Evolutionary conservation across 345 rosid species (phyloP).

Genomic region (Balakata baccata): DNA sequence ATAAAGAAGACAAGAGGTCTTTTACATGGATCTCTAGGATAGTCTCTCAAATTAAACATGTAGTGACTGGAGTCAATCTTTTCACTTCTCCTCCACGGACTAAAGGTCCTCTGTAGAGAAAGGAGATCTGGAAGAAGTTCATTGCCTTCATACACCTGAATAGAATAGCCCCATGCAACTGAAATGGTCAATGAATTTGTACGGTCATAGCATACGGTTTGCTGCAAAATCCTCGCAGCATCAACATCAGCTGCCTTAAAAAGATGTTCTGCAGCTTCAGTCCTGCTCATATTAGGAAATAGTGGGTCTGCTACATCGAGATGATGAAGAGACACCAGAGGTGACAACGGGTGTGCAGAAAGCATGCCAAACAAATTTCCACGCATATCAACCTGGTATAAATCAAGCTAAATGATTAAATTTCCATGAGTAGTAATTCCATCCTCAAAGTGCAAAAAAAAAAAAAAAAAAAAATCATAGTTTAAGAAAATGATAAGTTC

Average conservation of each 20-base stretch:
- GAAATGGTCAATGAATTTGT: slow-evolving; percentile 52
- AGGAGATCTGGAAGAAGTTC: slow-evolving; percentile 72
- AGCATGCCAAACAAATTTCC: slow-evolving; percentile 77
- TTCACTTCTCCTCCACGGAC: slow-evolving; percentile 69
- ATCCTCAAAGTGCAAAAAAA: no score
- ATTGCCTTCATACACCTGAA: slow-evolving; percentile 75
- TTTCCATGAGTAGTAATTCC: background rate
- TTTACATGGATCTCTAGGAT: slow-evolving; percentile 62
- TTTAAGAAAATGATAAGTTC: background rate
- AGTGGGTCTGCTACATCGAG: slow-evolving; percentile 74
- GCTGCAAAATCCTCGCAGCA: slow-evolving; percentile 75
- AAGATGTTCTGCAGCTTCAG: slow-evolving; percentile 52
- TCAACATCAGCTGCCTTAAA: slow-evolving; percentile 58
- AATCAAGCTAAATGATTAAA: slow-evolving; percentile 11
- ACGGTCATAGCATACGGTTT: slow-evolving; percentile 75
- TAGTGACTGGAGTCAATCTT: slow-evolving; percentile 32
- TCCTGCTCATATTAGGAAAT: slow-evolving; percentile 60
- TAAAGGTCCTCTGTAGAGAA: slow-evolving; percentile 57
- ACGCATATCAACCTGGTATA: slow-evolving; percentile 69
- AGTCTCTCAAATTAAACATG: slow-evolving; percentile 73
- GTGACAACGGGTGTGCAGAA: slow-evolving; percentile 77
- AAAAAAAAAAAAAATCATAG: no score
- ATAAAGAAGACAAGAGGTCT: slow-evolving; percentile 64
- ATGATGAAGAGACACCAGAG: slow-evolving; percentile 84
- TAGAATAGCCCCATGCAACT: slow-evolving; percentile 84